Evolutionary conservation across 345 rosid genomes (phyloP).

Genomic region (Populus tremula): DNA sequence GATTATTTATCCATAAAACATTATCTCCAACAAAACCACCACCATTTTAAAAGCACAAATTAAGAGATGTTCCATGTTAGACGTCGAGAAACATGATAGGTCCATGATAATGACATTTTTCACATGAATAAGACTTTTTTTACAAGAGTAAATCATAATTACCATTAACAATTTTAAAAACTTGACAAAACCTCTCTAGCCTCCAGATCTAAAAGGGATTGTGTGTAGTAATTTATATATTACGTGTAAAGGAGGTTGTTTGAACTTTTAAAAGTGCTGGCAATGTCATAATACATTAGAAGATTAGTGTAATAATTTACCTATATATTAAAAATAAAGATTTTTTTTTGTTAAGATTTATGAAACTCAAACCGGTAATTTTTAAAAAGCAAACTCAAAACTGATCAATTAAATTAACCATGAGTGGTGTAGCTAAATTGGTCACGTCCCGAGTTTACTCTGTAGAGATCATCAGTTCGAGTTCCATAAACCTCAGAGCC

Average conservation of each 20-base stretch:
- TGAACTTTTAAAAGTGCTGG: too few species aligned
- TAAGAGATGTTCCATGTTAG: not conserved
- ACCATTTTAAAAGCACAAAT: not conserved
- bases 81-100: not conserved
- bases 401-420: accelerated
- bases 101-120: too few species aligned
- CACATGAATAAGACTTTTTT: too few species aligned
- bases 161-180: too few species aligned
- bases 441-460: accelerated
- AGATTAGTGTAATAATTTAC: not conserved
- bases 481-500: accelerated
- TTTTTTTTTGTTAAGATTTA: too few species aligned
- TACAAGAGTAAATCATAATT: too few species aligned
- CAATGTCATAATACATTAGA: not conserved
- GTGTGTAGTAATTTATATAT: too few species aligned
- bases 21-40: not conserved
- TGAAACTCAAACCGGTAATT: accelerated
- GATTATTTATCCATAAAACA: not conserved
- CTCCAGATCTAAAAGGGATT: too few species aligned
- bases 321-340: not conserved
- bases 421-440: accelerated
- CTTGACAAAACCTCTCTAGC: too few species aligned
- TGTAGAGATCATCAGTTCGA: accelerated
- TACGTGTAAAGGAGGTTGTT: too few species aligned
- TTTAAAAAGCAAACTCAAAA: accelerated